Evolutionary conservation across 78 protist genomes (phyloP), one percentile per base, ranked within the genome.

Genomic region (Dictyostelium citrinum): DNA sequence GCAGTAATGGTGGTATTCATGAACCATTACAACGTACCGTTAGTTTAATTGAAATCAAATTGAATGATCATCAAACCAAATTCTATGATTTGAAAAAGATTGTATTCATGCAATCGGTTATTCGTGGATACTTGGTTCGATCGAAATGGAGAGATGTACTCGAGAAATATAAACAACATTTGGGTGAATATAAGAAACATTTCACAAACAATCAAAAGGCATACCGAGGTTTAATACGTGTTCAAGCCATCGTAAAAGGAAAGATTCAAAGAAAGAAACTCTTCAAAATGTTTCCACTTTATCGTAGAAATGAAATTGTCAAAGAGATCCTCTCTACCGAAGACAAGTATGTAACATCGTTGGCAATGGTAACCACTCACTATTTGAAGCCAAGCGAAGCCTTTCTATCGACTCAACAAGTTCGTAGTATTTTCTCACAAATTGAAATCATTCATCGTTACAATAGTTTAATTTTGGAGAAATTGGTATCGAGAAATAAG

Each of bases 221-320:
- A 0, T 67, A 88, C 22, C 60, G 81, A 22, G 93, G 85, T 17
- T n/a, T 90, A 10, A 31, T 33, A n/a, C 67, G 49, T 29, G 95
- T 45, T 17, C 95, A 90, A 37, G 86, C 95, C 1, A 16, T 45
- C 0, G 51, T 70, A 0, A 90, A 64, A 71, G 95, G 90, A 17
- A 35, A n/a, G 7, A 41, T 90, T n/a, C 88, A 82, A 49, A 60
- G 95, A 67, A 90, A 81, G 35, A 60, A 72, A 39, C 79, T 90
- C 37, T 83, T 31, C 35, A 49, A 55, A 31, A n/a, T 45, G 37
- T 64, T 58, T 24, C 95, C 93, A 67, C 46, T 78, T 17, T 88
- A 61, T 58, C 84, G 85, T 46, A 60, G 96, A 33, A 84, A 83
- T 46, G 96, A 93, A 14, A 93, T 84, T 67, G 92, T 90, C 67